Evolutionary conservation across 2,329 filamentous ascomycete genomes (phyloP), one percentile per base, ranked within the genome.

Genomic region (Amylocarpus encephaloides): DNA sequence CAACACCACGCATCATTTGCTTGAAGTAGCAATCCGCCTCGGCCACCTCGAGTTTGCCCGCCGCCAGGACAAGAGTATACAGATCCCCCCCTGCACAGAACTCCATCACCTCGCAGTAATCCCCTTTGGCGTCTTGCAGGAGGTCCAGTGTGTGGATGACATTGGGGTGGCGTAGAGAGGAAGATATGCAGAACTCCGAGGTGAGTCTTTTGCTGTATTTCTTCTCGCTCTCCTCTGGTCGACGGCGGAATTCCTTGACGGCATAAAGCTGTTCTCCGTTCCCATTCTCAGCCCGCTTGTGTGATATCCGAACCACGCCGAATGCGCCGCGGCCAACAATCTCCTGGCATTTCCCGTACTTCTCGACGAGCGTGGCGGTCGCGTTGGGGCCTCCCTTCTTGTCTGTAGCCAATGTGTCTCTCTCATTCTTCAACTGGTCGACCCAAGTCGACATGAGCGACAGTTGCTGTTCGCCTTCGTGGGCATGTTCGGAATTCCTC

Each of bases 31-130:
- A 98, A 68, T 98, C 93, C 53, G 93, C 92, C 70, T 98, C 93
- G 53, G 82, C 76, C 29, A 94, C 88, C 67, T 93, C 91, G 16
- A 98, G 82, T 69, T 95, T 95, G 52, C 88, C 88, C 34, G 90
- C 89, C 6, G 93, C 83, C 29, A 97, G 80, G 16, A 98, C 86
- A 5, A 98, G 78, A 0, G 90, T 96, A 69, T 97, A 97, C 19
- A 98, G 76, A 67, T 98, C 93, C 52, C 93, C 93, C 53, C 93
- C 93, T 34, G 92, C 91, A 67, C 93, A 98, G 66, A 93, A 98
- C 70, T 98, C 93, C 93, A 98, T 98, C 46, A 98, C 93, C 68
- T 98, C 93, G 70, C 93, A 98, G 69, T 93, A 97, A 66, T 95
- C 90, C 53, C 93, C 93, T 71, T 97, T 97, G 62, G 92, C 83